Base-by-base conservation (phyloP, 2,329 filamentous ascomycete genomes). In the Metarhizium sp. region DNA sequence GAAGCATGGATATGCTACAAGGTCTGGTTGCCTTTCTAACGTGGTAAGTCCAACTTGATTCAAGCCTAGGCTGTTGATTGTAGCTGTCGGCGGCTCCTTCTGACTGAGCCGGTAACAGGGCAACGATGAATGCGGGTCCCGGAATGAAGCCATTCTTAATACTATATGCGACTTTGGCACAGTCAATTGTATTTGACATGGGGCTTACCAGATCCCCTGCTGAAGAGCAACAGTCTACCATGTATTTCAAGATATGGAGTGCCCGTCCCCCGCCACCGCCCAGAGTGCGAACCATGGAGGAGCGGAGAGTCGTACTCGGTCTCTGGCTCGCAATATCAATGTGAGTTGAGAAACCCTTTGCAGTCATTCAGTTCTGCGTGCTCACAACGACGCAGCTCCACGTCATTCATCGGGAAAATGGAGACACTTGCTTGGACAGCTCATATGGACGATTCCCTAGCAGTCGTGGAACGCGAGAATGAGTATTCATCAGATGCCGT, bases 401-500 rank as follows among this genome's bases (percentile, higher is more conserved):
- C 69, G 50, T 68, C 63, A 2, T 75, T 70, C 53, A 67, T 79
- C 14, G 74, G 73, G 29, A 74, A 75, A 49, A 71, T 75, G 51
- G 79, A 84, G 53, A 62, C 73, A 2, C 68, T 85, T 51, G 72
- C 70, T 2, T 87, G 82, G 82, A 83, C 76, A 0, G 60, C 75
- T 1, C 75, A 82, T 52, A 76, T 86, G 71, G 80, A 84, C 34
- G 80, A 84, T 40, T 80, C 75, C 40, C 67, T 85, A 1, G 65
- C 72, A 4, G 59, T 72, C 2, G 67, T 86, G 0, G 67, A 71
- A 4, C 67, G 73, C 16, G 67, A 72, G 1, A 71, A 71, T 7
- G 77, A 83, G 55, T 71, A 70, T 29, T 68, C 73, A 0, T 72
- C 73, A 2, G 82, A 86, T 61, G 69, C 71, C 32, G 60, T 79